Evolutionary conservation across 306 rosid species (phyloP).

Genomic region (Quercus bicolor): DNA sequence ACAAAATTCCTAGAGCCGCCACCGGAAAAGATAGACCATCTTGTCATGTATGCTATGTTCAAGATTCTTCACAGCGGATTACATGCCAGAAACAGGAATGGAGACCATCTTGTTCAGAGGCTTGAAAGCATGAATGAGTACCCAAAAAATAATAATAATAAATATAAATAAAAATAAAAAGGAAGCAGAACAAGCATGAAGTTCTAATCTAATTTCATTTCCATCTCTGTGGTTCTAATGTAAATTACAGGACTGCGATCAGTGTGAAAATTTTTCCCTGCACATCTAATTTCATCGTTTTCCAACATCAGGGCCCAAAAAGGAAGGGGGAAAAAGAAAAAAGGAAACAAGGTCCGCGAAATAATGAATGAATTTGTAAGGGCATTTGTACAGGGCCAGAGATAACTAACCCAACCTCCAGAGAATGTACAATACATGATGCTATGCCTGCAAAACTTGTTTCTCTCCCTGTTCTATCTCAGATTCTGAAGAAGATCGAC

Average conservation of each 20-base stretch:
- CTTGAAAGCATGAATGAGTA: neutral
- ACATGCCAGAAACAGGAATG: neutral
- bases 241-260: neutral
- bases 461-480: conserved; percentile 18
- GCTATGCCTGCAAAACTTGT: conserved; percentile 56
- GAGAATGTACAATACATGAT: conserved; percentile 35
- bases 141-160: no score
- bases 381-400: conserved; percentile 37
- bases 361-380: conserved; percentile 24
- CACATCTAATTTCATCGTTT: neutral
- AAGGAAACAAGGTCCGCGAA: neutral
- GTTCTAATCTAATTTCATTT: neutral
- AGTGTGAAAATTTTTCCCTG: neutral
- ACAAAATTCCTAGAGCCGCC: no score
- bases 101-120: neutral
- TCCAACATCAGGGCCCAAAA: neutral
- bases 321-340: neutral
- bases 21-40: no score
- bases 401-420: conserved; percentile 32
- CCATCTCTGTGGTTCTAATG: neutral
- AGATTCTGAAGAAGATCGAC: conserved; percentile 17
- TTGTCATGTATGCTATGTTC: no score
- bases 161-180: no score
- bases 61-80: no score
- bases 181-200: neutral